Base-by-base conservation (phyloP, 1,284 basidiomycete genomes). In the Schizophyllum amplum region DNA sequence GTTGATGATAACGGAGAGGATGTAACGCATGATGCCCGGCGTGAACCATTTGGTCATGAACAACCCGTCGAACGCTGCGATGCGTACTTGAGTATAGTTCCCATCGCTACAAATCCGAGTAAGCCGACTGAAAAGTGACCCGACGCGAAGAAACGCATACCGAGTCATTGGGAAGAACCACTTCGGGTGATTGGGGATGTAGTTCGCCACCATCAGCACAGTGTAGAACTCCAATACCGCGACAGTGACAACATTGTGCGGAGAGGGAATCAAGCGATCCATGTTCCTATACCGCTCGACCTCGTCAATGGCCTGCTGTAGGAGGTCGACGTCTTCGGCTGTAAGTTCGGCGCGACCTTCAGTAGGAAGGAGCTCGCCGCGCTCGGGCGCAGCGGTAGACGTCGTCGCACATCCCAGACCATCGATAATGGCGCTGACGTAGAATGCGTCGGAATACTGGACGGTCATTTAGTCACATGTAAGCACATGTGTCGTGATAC, bases 211-310 rank as follows among this genome's bases (percentile, higher is more conserved):
- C 59, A 86, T 88, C 58, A 94, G 74, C 60, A 92, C 82, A 67
- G 94, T 77, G 66, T 93, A 84, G 65, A 92, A 94, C 90, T 95
- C 91, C 54, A 98, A 74, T 3, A 87, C 87, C 25, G 96, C 93
- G 55, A 94, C 80, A 0, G 95, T 95, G 47, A 99, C 87, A 23
- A 94, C 84, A 66, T 99, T 99, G 67, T 98, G 94, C 59, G 86
- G 88, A 4, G 95, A 97, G 2, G 97, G 93, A 56, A 99, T 95
- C 17, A 99, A 78, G 57, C 94, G 81, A 70, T 99, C 97, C 82
- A 98, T 92, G 62, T 87, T 93, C 60, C 94, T 87, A 69, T 95
- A 94, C 33, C 96, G 81, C 67, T 96, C 92, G 47, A 98, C 84
- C 67, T 93, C 92, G 17, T 83, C 80, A 23, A 86, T 69, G 0